Conservation (phyloP, 2,329 filamentous ascomycete species). For the Aspergillus pseudoglaucus region DNA sequence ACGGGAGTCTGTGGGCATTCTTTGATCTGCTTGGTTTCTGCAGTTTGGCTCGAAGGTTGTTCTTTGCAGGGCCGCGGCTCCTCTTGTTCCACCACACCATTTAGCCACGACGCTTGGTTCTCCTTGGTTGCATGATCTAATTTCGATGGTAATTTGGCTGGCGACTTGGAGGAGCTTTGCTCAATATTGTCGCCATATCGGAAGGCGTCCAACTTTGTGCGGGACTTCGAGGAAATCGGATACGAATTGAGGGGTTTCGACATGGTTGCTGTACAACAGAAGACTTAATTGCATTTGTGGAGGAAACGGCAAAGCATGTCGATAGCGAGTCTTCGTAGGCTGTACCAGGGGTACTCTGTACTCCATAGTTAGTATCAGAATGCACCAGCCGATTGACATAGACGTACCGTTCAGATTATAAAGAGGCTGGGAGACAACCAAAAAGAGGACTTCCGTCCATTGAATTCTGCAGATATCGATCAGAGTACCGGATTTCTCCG, state of each 20-base stretch:
- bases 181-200: slow-evolving; percentile 40
- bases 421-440: neutral
- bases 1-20: slow-evolving; percentile 53
- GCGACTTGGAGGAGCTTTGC: slow-evolving; percentile 16
- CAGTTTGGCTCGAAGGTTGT: slow-evolving; percentile 12
- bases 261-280: slow-evolving; percentile 16
- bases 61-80: slow-evolving; percentile 13
- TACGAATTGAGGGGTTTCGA: slow-evolving; percentile 18
- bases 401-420: neutral
- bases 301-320: slow-evolving; percentile 21
- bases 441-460: neutral
- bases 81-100: slow-evolving; percentile 24
- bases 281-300: slow-evolving; percentile 11
- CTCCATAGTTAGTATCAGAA: neutral
- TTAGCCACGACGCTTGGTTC: slow-evolving; percentile 34
- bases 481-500: neutral
- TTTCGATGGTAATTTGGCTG: slow-evolving; percentile 14
- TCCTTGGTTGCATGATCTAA: slow-evolving; percentile 38
- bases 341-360: neutral
- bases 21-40: slow-evolving; percentile 23
- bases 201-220: slow-evolving; percentile 51
- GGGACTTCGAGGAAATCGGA: slow-evolving; percentile 47
- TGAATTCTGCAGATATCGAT: neutral
- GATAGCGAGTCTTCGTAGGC: slow-evolving; percentile 4
- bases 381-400: neutral